Conservation (phyloP, 176 grass and related monocot genomes). For the Hordeum vulgare region DNA sequence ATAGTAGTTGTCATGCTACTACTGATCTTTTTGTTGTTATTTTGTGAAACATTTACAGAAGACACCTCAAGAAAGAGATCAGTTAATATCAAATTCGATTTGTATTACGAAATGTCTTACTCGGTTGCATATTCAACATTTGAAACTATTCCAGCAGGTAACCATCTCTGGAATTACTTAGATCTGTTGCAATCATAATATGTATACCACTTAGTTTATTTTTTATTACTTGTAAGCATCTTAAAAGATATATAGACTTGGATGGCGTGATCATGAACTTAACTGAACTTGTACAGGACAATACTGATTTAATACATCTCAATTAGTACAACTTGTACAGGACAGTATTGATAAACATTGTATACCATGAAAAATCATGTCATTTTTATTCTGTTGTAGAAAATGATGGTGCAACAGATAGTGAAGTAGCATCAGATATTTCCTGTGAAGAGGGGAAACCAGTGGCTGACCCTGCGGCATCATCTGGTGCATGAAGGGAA, state of each 20-base stretch:
- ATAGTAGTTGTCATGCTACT: no score
- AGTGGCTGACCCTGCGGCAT: no score
- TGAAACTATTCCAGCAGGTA: conserved; percentile 46
- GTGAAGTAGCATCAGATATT: conserved; percentile 32
- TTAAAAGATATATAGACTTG: no score
- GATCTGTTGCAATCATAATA: background rate
- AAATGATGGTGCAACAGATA: background rate
- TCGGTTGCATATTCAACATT: conserved; percentile 53
- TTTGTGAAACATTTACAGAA: no score
- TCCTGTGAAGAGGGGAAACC: no score
- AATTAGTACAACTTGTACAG: no score
- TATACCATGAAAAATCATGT: background rate
- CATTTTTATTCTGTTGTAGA: conserved; percentile 17
- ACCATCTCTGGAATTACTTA: background rate
- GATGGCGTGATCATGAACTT: background rate
- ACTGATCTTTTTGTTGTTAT: no score
- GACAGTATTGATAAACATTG: background rate
- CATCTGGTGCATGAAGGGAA: no score
- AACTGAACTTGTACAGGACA: background rate
- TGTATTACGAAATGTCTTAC: conserved; percentile 75
- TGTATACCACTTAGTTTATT: background rate
- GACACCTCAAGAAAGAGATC: no score
- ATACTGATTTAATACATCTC: background rate
- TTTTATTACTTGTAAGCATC: no score
- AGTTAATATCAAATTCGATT: conserved; percentile 34